phyloP scores from a whole-genome alignment of 1,139 yeast genomes.

The Hansenula sp. region DNA sequence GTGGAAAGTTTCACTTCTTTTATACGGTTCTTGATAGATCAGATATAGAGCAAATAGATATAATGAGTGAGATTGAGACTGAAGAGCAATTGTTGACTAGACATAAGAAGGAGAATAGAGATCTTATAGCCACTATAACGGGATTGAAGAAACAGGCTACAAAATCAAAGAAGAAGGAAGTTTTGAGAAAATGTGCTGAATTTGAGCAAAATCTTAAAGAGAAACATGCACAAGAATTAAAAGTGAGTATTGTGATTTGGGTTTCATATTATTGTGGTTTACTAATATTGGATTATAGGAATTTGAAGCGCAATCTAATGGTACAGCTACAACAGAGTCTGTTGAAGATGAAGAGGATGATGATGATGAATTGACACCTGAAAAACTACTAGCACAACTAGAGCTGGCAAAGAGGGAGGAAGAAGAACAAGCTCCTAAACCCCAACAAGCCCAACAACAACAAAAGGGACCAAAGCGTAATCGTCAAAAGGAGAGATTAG shows the following conservation, averaged over 20 bases:
- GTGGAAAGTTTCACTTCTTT: background rate
- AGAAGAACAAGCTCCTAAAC: slow-evolving; percentile 6
- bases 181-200: slow-evolving; percentile 49
- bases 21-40: background rate
- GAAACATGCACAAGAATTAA: slow-evolving; percentile 51
- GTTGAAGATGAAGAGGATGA: slow-evolving; percentile 25
- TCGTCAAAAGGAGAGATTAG: slow-evolving; percentile 79
- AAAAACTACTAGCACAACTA: slow-evolving; percentile 53
- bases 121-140: slow-evolving; percentile 61
- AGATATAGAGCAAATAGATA: too few relatives aligned
- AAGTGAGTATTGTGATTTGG: slow-evolving; percentile 4
- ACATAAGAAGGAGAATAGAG: slow-evolving; percentile 67
- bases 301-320: background rate
- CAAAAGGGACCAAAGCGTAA: slow-evolving; percentile 40
- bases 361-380: slow-evolving; percentile 57
- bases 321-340: slow-evolving; percentile 8
- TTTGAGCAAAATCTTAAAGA: slow-evolving; percentile 51
- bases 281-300: slow-evolving; percentile 2
- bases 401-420: slow-evolving; percentile 29
- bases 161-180: slow-evolving; percentile 66
- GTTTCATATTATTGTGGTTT: slow-evolving; percentile 3
- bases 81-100: slow-evolving; percentile 54
- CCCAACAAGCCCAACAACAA: slow-evolving; percentile 7
- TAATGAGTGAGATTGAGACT: slow-evolving; percentile 25
- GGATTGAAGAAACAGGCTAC: slow-evolving; percentile 81